Evolutionary conservation across 768 basidiomycete genomes (phyloP), one percentile per base, ranked within the genome.

Genomic region (Rhizopogon vinicolor): DNA sequence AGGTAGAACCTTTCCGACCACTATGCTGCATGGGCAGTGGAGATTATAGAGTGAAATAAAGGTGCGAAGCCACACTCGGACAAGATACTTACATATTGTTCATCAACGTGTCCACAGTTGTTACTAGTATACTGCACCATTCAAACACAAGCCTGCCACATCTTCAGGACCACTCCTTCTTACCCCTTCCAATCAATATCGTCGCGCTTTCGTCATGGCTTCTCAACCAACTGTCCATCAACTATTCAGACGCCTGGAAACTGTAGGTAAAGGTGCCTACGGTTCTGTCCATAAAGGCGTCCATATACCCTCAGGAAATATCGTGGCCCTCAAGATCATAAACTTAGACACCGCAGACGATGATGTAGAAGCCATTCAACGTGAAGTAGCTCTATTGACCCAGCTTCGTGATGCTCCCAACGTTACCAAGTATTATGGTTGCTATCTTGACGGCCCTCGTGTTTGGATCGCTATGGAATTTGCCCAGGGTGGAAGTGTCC

Each of bases 381-480:
- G 91, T 58, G 97, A 98, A 72, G 93, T 99, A 31, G 86, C 93
- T 9, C 83, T 99, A 50, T 79, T 98, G 18, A 86, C 89, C 44
- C 93, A 96, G 66, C 81, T 98, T 33, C 79, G 92, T 19, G 92
- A 93, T 55, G 91, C 90, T 0, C 87, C 91, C 29, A 95, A 95
- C 66, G 84, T 97, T 64, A 98, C 91, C 22, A 83, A 91, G 64
- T 99, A 99, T 75, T 97, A 87, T 71, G 96, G 93, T n/a, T 97
- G 93, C 73, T 87, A 91, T 72, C 81, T 97, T 67, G 90, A 96
- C 66, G 95, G 94, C 0, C 91, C 93, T 29, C 89, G 92, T 48
- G 93, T 99, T 9, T 99, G 97, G 95, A 98, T 99, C 62, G 92
- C 88, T 39, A 99, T 99, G 97, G 97, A 99, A 69, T 86, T 87